These are phyloP conservation scores for Aspergillus ibericus DNA, from an alignment of 2,329 filamentous ascomycete genomes.

Conservation along the genomic window DNA sequence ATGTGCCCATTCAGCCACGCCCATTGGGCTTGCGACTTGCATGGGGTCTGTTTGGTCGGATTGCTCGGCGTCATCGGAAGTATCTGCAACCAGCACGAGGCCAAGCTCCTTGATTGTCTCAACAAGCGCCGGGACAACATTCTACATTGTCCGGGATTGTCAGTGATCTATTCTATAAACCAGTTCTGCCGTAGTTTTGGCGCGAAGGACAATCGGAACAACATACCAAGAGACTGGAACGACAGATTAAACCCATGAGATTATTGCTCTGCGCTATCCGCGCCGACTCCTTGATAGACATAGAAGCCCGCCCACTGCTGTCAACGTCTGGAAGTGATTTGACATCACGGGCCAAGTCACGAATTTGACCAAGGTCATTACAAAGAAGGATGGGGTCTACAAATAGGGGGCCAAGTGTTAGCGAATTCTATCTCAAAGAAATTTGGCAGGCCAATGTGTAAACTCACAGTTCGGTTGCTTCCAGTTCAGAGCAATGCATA, in stretches of 20 bases:
- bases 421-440: background rate
- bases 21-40: constrained; percentile 27
- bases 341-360: constrained; percentile 39
- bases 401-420: constrained; percentile 3
- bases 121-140: constrained; percentile 87
- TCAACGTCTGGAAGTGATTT: constrained; percentile 47
- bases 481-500: constrained; percentile 96
- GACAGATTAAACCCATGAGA: constrained; percentile 95
- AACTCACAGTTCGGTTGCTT: constrained; percentile 90
- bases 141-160: constrained; percentile 53
- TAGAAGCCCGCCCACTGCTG: constrained; percentile 69
- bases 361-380: constrained; percentile 73
- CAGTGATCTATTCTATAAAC: background rate
- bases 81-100: constrained; percentile 86
- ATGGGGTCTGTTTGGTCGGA: constrained; percentile 24
- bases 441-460: background rate
- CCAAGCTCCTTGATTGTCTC: constrained; percentile 94
- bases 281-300: constrained; percentile 92
- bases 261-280: constrained; percentile 93
- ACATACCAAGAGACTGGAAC: constrained; percentile 78
- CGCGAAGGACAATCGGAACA: background rate
- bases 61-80: constrained; percentile 58
- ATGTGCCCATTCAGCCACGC: constrained; percentile 42
- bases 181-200: constrained; percentile 5
- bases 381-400: constrained; percentile 84